Conservation (phyloP, 2,329 filamentous ascomycete species). For the Colletotrichum sp. region DNA sequence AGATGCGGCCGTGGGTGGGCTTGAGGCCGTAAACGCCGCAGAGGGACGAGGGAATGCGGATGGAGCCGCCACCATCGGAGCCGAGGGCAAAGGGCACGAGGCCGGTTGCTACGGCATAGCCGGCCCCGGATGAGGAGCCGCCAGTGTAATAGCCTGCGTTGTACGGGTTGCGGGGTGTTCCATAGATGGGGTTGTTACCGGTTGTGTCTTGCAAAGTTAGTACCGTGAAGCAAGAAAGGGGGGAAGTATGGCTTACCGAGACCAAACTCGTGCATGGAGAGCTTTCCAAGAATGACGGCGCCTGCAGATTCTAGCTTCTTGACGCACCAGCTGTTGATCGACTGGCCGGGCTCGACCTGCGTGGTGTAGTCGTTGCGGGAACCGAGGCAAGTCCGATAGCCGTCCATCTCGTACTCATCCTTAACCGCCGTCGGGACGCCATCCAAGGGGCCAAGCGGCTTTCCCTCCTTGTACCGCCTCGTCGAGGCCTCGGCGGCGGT, state of each 20-base stretch:
- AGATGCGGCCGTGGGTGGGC: slow-evolving; percentile 71
- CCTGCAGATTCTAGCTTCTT: slow-evolving; percentile 69
- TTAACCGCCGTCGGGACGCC: slow-evolving; percentile 78
- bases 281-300: slow-evolving; percentile 44
- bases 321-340: slow-evolving; percentile 71
- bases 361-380: slow-evolving; percentile 65
- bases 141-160: slow-evolving; percentile 77
- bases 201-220: slow-evolving; percentile 59
- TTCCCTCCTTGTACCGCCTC: slow-evolving; percentile 54
- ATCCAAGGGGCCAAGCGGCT: slow-evolving; percentile 68
- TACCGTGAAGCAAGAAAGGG: neutral
- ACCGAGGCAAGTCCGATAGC: slow-evolving; percentile 72
- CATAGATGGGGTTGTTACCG: slow-evolving; percentile 75
- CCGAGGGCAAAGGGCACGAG: slow-evolving; percentile 76
- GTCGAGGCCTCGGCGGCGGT: slow-evolving; percentile 50
- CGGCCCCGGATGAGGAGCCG: slow-evolving; percentile 77
- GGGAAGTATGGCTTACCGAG: slow-evolving; percentile 54
- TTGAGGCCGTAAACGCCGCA: slow-evolving; percentile 80
- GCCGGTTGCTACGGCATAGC: slow-evolving; percentile 72
- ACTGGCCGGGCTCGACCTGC: slow-evolving; percentile 38
- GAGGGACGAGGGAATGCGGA: slow-evolving; percentile 74
- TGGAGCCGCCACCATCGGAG: slow-evolving; percentile 75
- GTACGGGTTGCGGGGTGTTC: slow-evolving; percentile 79
- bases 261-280: slow-evolving; percentile 79
- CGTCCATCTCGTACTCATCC: slow-evolving; percentile 78